Evolutionary conservation across 495 filamentous ascomycete species (phyloP), one percentile per base, ranked within the genome.

Genomic region (Tuber indicum): DNA sequence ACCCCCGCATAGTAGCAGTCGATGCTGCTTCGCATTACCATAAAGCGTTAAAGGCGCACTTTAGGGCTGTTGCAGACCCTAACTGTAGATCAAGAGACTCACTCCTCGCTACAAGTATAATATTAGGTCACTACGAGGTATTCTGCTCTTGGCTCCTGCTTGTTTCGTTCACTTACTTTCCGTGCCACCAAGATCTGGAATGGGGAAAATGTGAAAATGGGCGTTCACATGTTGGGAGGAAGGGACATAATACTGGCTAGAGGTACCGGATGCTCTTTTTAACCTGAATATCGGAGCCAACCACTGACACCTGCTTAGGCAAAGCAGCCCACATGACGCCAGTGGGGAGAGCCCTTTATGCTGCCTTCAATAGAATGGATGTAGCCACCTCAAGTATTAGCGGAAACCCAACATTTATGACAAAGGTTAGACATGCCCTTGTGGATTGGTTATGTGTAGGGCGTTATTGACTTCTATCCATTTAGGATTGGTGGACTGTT

Each of bases 161-260:
- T 19, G 5, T 42, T 70, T 66, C 32, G n/a, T 52, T 42, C 73
- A 42, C 76, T 82, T n/a, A 82, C 72, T 23, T 3, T 72, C 42
- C 32, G 58, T 36, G 26, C 58, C 16, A 8, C 19, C 4, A 76
- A 82, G 81, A 78, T 82, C 75, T 82, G 81, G 81, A 82, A 82
- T 47, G 81, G 81, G 41, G 81, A 82, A 75, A 78, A 82, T 39
- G 78, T 82, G n/a, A 82, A 82, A 71, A 82, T 82, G 76, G 81
- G 81, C 39, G 81, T 82, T 32, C 81, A 82, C 44, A 82, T 82
- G 81, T 39, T 82, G 9, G 81, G 81, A 46, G 79, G 81, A 71
- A 79, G 79, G 45, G 79, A 82, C 42, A 82, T 82, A 70, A 82
- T 82, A 76, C 58, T 78, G 6, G 76, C 76, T 19, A 82, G 81